Percentiles rank a stretch among this genome's conserved stretches.
These are phyloP conservation scores for Paraleonurus japonicus DNA, from an alignment of 257 asterid genomes.

Conservation along the genomic window DNA sequence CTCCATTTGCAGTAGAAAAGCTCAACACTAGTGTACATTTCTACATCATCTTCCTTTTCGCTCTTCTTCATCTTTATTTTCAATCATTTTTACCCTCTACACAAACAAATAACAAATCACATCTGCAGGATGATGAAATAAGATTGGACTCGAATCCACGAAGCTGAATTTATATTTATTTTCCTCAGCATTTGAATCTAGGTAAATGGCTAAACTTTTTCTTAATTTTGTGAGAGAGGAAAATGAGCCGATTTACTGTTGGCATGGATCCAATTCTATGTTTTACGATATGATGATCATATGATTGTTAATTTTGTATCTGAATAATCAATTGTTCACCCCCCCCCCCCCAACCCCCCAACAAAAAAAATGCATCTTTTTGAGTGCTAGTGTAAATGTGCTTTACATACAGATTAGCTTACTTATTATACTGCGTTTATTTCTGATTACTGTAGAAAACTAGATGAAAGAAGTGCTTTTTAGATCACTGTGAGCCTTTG, in stretches of 20 bases:
- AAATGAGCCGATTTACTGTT: slow-evolving; percentile 10
- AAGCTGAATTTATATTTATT: slow-evolving; percentile 20
- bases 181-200: slow-evolving; percentile 27
- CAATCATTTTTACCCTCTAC: slow-evolving; percentile 10
- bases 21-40: slow-evolving; percentile 17
- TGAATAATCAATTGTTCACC: slow-evolving; percentile 4
- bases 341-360: not conserved
- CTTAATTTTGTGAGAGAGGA: not conserved
- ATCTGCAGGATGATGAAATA: slow-evolving; percentile 17
- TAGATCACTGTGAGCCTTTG: not conserved
- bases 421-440: not conserved
- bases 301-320: not conserved
- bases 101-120: slow-evolving; percentile 26
- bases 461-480: not conserved
- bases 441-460: slow-evolving; percentile 5
- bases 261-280: not conserved
- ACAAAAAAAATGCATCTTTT: not conserved
- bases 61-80: not conserved
- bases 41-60: not conserved
- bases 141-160: not conserved
- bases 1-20: slow-evolving; percentile 1
- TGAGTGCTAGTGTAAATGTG: not conserved
- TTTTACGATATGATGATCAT: not conserved
- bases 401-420: not conserved
- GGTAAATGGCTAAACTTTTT: slow-evolving; percentile 22